Evolutionary conservation across 2,329 filamentous ascomycete species (phyloP), one percentile per base, ranked within the genome.

Genomic region (Paraconiothyrium sp.): DNA sequence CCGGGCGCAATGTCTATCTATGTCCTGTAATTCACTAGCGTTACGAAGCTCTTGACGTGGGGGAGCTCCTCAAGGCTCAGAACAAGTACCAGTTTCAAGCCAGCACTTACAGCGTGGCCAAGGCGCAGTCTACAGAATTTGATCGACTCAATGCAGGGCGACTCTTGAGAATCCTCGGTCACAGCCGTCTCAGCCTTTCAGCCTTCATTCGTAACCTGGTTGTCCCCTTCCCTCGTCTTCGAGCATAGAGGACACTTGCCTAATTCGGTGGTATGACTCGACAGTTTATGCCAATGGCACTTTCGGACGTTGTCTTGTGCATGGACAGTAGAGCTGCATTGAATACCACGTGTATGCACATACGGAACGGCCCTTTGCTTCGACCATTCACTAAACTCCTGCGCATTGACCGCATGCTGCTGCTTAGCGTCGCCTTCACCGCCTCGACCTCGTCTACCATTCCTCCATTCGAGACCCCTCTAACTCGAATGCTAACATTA

Each of bases 351-450:
- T 30, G 30, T 30, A 49, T 30, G 13, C 27, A 50, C 20, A 10
- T 24, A 50, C 30, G 48, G 20, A 46, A 10, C 43, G 30, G 30
- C 48, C 30, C 48, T 50, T 11, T 20, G 32, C 27, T 35, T 35
- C 30, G 14, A 20, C 27, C 11, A 22, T 27, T 35, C n/a, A 30
- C 46, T 14, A 37, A 8, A 50, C 4, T 39, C 10, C 41, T 22
- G 22, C 30, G 39, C 39, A 47, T 46, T 55, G 16, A 35, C 27
- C 43, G 8, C 14, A 30, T 43, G 20, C 50, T 41, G 35, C 35
- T 16, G n/a, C 35, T n/a, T 54, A 30, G 27, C 27, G 50, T 41
- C 35, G 16, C 35, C 37, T 44, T 54, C 51, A 54, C 51, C 51
- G 51, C 51, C 51, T 52, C 34, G 34, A 8, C 30, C 32, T 52